Base-by-base conservation (phyloP, 2,329 filamentous ascomycete species). In the Berkeleyomyces basicola region DNA sequence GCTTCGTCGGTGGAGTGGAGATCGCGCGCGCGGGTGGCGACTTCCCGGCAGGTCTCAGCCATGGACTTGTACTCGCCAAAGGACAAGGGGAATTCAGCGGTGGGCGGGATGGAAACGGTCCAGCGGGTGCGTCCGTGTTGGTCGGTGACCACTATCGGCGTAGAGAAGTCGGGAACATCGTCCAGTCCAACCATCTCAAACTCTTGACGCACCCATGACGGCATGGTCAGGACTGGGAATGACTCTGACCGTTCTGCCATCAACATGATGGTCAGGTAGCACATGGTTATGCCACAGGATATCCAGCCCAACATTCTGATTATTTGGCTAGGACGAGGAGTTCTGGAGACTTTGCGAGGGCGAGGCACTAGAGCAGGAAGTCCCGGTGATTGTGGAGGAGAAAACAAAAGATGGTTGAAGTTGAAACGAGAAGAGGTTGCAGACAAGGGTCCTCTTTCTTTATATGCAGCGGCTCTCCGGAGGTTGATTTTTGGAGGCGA, bases 71-170 rank as follows among this genome's bases (percentile, higher is more conserved):
- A 93, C 66, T 89, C 81, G 7, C 78, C 72, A 23, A 81, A 79
- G 0, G 77, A 72, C 2, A 93, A 72, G 1, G 89, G 89, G 65
- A 92, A 92, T 3, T 77, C 75, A 55, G 79, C 76, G 63, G 78
- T 78, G 5, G 79, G 76, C 0, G 89, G 89, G 44, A 95, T 90
- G 1, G 83, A 90, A 9, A 95, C 81, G 0, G 89, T 93, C 90
- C 90, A 95, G 70, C 81, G 85, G 9, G 83, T 76, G 60, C 78
- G 79, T 2, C 86, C 86, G 53, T 77, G 76, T 36, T 76, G 74
- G 72, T 90, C 87, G 11, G 79, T 81, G 55, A 91, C 77, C 4
- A 88, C 78, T 23, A 93, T 78, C 0, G 88, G 86, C 0, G 85
- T 86, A 0, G 88, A 85, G 66, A 87, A 83, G 37, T 85, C 79